Evolutionary conservation across 768 basidiomycete genomes (phyloP).

Genomic region (Lyophyllum shimeji): DNA sequence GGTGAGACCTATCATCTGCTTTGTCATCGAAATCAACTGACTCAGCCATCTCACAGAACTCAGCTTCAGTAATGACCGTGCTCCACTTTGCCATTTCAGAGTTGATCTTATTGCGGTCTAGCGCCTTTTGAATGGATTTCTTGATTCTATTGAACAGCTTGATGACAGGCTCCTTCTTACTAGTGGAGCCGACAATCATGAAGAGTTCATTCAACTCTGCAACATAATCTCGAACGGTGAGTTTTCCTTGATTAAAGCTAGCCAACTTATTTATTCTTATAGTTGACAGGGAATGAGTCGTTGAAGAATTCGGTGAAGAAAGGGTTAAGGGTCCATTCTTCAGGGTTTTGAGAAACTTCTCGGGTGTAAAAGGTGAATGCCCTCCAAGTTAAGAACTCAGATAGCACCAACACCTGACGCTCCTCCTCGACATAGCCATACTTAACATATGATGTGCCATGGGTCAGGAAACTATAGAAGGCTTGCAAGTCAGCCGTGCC

Average conservation of each 20-base stretch:
- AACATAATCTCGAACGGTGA: slow-evolving; percentile 26
- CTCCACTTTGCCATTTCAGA: slow-evolving; percentile 25
- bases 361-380: slow-evolving; percentile 3
- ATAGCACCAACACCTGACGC: neutral
- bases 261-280: slow-evolving; percentile 19
- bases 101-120: slow-evolving; percentile 26
- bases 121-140: slow-evolving; percentile 24
- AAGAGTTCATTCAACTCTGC: slow-evolving; percentile 29
- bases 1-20: neutral
- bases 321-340: neutral
- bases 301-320: slow-evolving; percentile 11
- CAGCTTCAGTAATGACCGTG: slow-evolving; percentile 23
- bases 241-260: slow-evolving; percentile 21
- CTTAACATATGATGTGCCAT: slow-evolving; percentile 14
- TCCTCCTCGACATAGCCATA: slow-evolving; percentile 1
- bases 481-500: slow-evolving; percentile 7
- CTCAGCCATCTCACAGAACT: slow-evolving; percentile 25
- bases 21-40: neutral
- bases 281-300: slow-evolving; percentile 19
- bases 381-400: neutral
- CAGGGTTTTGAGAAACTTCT: neutral
- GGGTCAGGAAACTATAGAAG: slow-evolving; percentile 19
- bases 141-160: slow-evolving; percentile 33
- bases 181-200: slow-evolving; percentile 25
- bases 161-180: slow-evolving; percentile 26